Base-by-base conservation (phyloP, 345 rosid species). In the Salix caprea region DNA sequence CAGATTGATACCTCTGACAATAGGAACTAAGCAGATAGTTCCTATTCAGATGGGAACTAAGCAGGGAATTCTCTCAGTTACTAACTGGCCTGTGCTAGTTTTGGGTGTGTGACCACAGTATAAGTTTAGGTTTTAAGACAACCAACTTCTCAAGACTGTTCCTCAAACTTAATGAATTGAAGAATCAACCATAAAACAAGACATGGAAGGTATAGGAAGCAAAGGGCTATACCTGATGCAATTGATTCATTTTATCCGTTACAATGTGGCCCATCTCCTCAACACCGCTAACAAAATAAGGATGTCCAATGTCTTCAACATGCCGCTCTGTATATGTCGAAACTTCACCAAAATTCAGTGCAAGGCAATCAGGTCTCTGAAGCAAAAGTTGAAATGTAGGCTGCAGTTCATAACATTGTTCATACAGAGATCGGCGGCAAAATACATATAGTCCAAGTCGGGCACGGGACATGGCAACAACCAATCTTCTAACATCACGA, bases 401-500 rank as follows among this genome's bases (percentile, higher is more conserved):
- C 82, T 93, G 99, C 79, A 96, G 84, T 71, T 96, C 98, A 50
- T 93, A 96, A 86, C 99, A 96, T 68, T 93, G 99, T 81, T 93
- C 98, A 85, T 92, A 96, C 73, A 93, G 88, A 71, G 94, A 93
- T 26, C 97, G 90, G 7, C 95, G 91, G 72, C 98, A 96, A 80
- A 96, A 93, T 67, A 93, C 94, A 70, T 91, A 96, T 32, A 93
- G 82, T 50, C 99, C 98, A 5, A 96, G 92, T 74, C 98, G 88
- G 52, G 99, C 97, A 82, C 99, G 98, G 74, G 99, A 96, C 99
- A 93, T 96, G 77, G 99, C 99, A 23, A 96, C 98, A 70, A 93
- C 86, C 87, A 96, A 86, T 87, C 99, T 91, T 86, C 98, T 86
- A 58, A 93, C 99, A 83, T 93, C 99, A 75, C 98, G 98, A 74